Conservation (phyloP, 176 grass and related monocot genomes). For the Aegilops sharonensis region DNA sequence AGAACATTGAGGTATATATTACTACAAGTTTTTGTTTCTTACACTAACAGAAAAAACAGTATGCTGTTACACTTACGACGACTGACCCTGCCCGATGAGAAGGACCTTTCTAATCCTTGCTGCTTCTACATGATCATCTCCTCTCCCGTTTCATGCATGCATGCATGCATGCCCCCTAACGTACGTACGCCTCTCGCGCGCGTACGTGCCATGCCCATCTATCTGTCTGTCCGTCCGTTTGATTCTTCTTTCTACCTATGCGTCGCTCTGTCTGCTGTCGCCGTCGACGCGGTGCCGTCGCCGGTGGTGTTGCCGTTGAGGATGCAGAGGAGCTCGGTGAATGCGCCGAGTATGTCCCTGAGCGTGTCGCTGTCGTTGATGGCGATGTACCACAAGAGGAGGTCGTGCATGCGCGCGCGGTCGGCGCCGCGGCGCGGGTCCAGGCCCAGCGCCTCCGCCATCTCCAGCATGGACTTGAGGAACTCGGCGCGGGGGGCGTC, state of each 20-base stretch:
- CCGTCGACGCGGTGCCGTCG: neutral
- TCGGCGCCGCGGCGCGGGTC: conserved; percentile 48
- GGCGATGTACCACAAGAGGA: conserved; percentile 79
- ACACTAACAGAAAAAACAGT: too few species aligned
- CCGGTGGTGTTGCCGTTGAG: neutral
- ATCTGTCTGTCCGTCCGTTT: neutral
- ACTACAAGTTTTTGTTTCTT: too few species aligned
- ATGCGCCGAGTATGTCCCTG: conserved; percentile 72
- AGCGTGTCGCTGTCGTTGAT: conserved; percentile 68
- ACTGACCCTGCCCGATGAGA: too few species aligned
- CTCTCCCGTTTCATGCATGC: too few species aligned
- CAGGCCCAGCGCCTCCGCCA: conserved; percentile 59
- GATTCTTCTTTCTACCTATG: neutral
- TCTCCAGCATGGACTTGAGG: conserved; percentile 81
- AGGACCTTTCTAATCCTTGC: too few species aligned
- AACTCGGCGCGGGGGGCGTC: conserved; percentile 65
- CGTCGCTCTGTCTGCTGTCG: neutral
- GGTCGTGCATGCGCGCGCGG: conserved; percentile 62
- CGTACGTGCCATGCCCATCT: too few species aligned
- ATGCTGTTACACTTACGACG: too few species aligned
- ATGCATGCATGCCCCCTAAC: too few species aligned
- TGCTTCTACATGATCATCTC: too few species aligned
- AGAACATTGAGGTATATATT: too few species aligned
- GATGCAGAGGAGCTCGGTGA: conserved; percentile 65
- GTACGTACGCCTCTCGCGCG: neutral